A percentile compares a stretch with the other conserved stretches of the same genome.
Conservation (phyloP, 805 yeast genomes). For the Pichia nakasei region DNA sequence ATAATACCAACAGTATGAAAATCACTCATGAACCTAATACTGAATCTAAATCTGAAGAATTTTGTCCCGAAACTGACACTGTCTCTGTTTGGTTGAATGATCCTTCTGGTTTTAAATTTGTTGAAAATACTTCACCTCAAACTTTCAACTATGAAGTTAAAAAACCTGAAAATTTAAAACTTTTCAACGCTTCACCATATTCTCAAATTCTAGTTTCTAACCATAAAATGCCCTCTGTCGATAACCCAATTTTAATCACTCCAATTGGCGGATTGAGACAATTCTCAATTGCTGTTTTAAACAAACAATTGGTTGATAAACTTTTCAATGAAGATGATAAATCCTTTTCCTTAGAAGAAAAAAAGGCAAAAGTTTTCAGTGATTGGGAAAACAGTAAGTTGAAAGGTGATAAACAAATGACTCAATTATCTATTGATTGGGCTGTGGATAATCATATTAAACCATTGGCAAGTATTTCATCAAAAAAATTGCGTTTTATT, state of each 20-base stretch:
- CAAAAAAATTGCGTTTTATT: conserved; percentile 23
- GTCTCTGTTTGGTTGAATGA: conserved; percentile 25
- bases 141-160: conserved; percentile 1
- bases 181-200: conserved; percentile 10
- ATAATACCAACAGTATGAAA: neutral
- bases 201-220: conserved; percentile 16
- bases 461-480: conserved; percentile 22
- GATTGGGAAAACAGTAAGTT: conserved; percentile 18
- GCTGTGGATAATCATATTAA: conserved; percentile 22
- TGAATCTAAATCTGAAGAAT: conserved; percentile 10
- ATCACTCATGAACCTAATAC: neutral
- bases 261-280: conserved; percentile 37
- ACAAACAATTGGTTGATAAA: conserved; percentile 13
- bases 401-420: conserved; percentile 25
- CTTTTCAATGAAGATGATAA: conserved; percentile 11
- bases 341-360: conserved; percentile 3
- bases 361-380: conserved; percentile 11
- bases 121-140: neutral
- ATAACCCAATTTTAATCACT: conserved; percentile 26
- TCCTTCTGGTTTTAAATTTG: conserved; percentile 17
- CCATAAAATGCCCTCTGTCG: conserved; percentile 5
- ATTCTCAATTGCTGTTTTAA: conserved; percentile 25
- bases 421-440: conserved; percentile 26
- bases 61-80: conserved; percentile 23
- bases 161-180: neutral